These are phyloP conservation scores for Ampelocalamus luodianensis DNA, from an alignment of 176 grass and related monocot genomes.

Conservation along the genomic window DNA sequence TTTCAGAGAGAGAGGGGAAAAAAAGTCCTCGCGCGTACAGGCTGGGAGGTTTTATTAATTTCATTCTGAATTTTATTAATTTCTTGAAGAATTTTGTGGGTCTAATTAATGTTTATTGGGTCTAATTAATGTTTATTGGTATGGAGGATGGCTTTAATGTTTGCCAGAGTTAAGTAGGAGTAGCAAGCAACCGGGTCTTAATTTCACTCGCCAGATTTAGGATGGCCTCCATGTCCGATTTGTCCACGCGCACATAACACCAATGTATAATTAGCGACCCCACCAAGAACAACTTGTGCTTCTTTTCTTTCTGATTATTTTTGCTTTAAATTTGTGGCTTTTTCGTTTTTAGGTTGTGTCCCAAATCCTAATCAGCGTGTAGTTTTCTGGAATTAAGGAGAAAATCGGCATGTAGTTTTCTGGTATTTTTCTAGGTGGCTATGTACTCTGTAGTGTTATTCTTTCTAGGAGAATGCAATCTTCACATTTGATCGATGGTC, in stretches of 20 bases:
- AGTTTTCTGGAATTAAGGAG: constrained; percentile 36
- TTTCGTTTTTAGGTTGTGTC: constrained; percentile 1
- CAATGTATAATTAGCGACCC: constrained; percentile 1
- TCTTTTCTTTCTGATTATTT: not conserved
- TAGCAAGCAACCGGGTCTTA: constrained; percentile 6
- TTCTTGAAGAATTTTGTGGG: constrained; percentile 4
- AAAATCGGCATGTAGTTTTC: constrained; percentile 13
- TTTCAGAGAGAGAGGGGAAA: not conserved
- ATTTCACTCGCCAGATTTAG: constrained; percentile 5
- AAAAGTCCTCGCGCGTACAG: constrained; percentile 41
- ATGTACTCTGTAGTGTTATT: not conserved
- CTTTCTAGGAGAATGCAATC: not conserved
- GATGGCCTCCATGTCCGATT: not conserved
- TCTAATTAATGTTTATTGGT: constrained; percentile 28
- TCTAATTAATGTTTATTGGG: constrained; percentile 30
- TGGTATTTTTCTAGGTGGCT: constrained; percentile 27
- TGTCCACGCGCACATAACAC: not conserved
- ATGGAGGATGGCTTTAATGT: constrained; percentile 38
- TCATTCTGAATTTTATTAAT: not conserved
- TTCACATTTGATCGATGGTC: not conserved
- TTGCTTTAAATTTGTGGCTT: not conserved
- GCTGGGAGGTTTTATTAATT: constrained; percentile 45
- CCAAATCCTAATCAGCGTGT: not conserved
- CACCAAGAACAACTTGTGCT: not conserved
- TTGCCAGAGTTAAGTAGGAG: constrained; percentile 39